phyloP scores from a whole-genome alignment of 1,284 basidiomycete species.

The Vanrija pseudolonga region DNA sequence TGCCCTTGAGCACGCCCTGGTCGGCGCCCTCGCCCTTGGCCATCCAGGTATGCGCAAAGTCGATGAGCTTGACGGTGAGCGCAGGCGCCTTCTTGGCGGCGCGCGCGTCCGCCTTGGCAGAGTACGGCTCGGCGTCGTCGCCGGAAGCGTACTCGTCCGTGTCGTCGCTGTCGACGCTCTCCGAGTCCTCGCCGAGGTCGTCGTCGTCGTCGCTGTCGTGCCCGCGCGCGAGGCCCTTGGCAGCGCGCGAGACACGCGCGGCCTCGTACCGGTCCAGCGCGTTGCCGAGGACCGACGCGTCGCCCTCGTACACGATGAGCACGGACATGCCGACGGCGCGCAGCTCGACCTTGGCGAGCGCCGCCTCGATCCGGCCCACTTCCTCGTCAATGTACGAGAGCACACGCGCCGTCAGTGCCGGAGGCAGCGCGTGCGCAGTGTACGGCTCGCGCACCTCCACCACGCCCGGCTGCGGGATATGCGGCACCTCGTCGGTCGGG shows the following conservation, averaged over 20 bases:
- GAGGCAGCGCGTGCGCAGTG: slow-evolving; percentile 55
- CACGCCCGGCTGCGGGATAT: neutral
- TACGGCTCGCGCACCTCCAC: slow-evolving; percentile 4
- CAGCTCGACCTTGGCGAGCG: slow-evolving; percentile 61
- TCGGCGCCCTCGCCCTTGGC: slow-evolving; percentile 73
- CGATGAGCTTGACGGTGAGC: slow-evolving; percentile 73
- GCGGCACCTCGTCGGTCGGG: slow-evolving; percentile 24
- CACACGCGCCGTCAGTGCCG: slow-evolving; percentile 58
- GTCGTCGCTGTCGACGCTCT: slow-evolving; percentile 38
- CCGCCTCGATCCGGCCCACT: slow-evolving; percentile 55
- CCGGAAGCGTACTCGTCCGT: slow-evolving; percentile 36
- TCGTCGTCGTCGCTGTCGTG: slow-evolving; percentile 16
- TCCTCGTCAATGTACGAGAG: slow-evolving; percentile 54
- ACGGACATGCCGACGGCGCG: slow-evolving; percentile 79
- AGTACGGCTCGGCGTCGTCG: slow-evolving; percentile 22
- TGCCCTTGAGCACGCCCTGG: slow-evolving; percentile 66
- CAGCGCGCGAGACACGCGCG: slow-evolving; percentile 10
- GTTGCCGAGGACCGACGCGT: slow-evolving; percentile 52
- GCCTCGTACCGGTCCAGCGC: slow-evolving; percentile 52
- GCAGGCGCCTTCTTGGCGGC: slow-evolving; percentile 54
- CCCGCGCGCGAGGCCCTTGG: neutral
- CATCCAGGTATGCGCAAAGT: slow-evolving; percentile 84
- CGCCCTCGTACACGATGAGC: slow-evolving; percentile 79
- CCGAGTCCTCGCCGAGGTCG: slow-evolving; percentile 37
- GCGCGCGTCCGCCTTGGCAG: slow-evolving; percentile 32